Evolutionary conservation across 352 stramenopile genomes (phyloP).

Genomic region (Phytopythium oedochilum): DNA sequence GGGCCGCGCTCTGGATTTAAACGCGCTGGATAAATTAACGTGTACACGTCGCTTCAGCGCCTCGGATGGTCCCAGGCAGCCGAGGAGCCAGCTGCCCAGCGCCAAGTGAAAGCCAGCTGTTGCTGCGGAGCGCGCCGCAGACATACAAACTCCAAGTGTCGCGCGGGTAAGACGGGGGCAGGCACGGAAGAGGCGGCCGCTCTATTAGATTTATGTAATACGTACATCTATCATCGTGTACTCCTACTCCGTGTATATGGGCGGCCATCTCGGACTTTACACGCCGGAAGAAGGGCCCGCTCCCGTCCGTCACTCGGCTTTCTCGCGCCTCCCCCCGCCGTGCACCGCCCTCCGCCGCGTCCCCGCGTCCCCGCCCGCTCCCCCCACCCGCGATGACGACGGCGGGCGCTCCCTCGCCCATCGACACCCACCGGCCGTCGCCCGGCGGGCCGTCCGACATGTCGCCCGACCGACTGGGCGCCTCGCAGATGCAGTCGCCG

Average conservation of each 20-base stretch:
- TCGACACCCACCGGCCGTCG: conserved; percentile 1
- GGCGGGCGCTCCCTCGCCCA: neutral
- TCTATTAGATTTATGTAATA: too few relatives aligned
- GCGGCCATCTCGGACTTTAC: neutral
- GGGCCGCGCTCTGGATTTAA: too few relatives aligned
- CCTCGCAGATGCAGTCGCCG: neutral
- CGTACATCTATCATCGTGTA: too few relatives aligned
- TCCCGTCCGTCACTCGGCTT: too few relatives aligned
- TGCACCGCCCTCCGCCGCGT: neutral
- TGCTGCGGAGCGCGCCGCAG: neutral
- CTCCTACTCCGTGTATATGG: too few relatives aligned
- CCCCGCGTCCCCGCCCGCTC: neutral
- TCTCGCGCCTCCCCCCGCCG: neutral
- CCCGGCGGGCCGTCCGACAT: neutral
- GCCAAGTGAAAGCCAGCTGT: too few relatives aligned
- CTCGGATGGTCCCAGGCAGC: too few relatives aligned
- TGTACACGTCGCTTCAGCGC: too few relatives aligned
- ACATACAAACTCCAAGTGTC: neutral
- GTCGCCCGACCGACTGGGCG: neutral
- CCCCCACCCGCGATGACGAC: neutral
- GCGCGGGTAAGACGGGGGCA: neutral
- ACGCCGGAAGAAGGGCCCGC: too few relatives aligned
- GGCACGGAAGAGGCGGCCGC: neutral
- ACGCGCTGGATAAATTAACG: too few relatives aligned
- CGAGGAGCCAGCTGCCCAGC: too few relatives aligned